A percentile compares a stretch with the other conserved stretches of the same genome.
Conservation (phyloP, 2,329 filamentous ascomycete species). For the Phialophora chinensis region DNA sequence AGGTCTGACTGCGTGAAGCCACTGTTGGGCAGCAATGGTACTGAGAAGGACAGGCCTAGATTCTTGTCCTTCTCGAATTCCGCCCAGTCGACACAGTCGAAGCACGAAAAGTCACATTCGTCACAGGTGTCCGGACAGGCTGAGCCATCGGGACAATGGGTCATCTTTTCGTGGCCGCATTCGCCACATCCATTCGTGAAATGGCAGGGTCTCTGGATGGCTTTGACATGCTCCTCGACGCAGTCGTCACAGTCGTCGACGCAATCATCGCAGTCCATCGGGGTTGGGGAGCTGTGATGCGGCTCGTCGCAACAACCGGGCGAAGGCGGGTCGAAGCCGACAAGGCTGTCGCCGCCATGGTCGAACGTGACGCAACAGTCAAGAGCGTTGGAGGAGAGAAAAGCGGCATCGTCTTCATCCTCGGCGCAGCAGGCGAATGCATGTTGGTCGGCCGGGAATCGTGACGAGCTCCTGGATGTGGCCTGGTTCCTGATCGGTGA, state of each 20-base stretch:
- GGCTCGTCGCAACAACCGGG: slow-evolving; percentile 21
- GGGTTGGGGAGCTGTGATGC: slow-evolving; percentile 32
- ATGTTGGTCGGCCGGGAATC: slow-evolving; percentile 21
- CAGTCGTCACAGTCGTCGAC: slow-evolving; percentile 37
- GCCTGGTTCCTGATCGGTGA: slow-evolving; percentile 24
- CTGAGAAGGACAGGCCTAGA: slow-evolving; percentile 35
- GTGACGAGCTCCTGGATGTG: slow-evolving; percentile 24
- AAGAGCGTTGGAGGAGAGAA: slow-evolving; percentile 23
- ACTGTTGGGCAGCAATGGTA: slow-evolving; percentile 30
- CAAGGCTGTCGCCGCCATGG: not conserved
- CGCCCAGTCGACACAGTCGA: slow-evolving; percentile 39
- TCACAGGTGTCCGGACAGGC: slow-evolving; percentile 36
- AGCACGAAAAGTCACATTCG: slow-evolving; percentile 39
- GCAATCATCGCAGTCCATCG: slow-evolving; percentile 37
- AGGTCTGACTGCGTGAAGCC: slow-evolving; percentile 7
- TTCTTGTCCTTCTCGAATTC: slow-evolving; percentile 36
- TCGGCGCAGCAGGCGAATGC: slow-evolving; percentile 32
- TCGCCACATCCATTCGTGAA: slow-evolving; percentile 37
- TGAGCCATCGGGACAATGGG: slow-evolving; percentile 26
- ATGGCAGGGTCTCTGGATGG: slow-evolving; percentile 19
- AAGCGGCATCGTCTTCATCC: slow-evolving; percentile 23
- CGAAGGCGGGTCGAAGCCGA: slow-evolving; percentile 13
- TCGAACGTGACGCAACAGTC: slow-evolving; percentile 24
- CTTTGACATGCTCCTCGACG: slow-evolving; percentile 34
- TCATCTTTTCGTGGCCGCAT: slow-evolving; percentile 35